phyloP scores from a whole-genome alignment of 2,329 filamentous ascomycete genomes.

The Huntiella savannae region DNA sequence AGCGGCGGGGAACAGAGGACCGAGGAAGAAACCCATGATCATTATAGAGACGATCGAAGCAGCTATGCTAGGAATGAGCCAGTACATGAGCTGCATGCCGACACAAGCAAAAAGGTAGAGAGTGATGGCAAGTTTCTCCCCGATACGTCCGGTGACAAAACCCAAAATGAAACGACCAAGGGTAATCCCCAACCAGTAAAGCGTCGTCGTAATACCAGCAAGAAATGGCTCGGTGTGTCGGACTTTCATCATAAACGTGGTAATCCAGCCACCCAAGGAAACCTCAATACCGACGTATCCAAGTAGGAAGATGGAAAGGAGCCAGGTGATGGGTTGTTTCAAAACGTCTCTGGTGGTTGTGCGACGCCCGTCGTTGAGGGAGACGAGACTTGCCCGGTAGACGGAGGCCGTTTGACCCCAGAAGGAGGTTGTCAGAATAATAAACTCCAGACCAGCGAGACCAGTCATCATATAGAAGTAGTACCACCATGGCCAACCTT shows the following conservation, averaged over 20 bases:
- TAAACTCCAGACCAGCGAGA: slow-evolving; percentile 35
- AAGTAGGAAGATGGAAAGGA: slow-evolving; percentile 55
- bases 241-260: slow-evolving; percentile 70
- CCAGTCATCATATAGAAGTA: slow-evolving; percentile 62
- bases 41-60: slow-evolving; percentile 53
- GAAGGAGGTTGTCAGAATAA: slow-evolving; percentile 35
- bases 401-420: slow-evolving; percentile 39
- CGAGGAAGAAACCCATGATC: slow-evolving; percentile 61
- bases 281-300: slow-evolving; percentile 67
- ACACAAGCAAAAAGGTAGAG: slow-evolving; percentile 46
- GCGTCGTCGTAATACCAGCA: slow-evolving; percentile 56
- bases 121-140: slow-evolving; percentile 47
- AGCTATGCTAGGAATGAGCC: slow-evolving; percentile 61
- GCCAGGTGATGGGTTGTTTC: slow-evolving; percentile 43
- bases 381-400: slow-evolving; percentile 27
- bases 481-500: slow-evolving; percentile 42
- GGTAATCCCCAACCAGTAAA: slow-evolving; percentile 72
- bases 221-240: slow-evolving; percentile 49
- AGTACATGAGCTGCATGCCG: slow-evolving; percentile 52
- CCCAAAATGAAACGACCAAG: slow-evolving; percentile 53
- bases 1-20: slow-evolving; percentile 58
- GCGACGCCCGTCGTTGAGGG: slow-evolving; percentile 19
- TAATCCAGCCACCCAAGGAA: slow-evolving; percentile 58
- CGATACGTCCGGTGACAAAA: slow-evolving; percentile 55
- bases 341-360: slow-evolving; percentile 29